Percentiles rank a stretch among this genome's conserved stretches.
These are phyloP conservation scores for Mycena crocata DNA, from an alignment of 768 basidiomycete species.

Conservation along the genomic window DNA sequence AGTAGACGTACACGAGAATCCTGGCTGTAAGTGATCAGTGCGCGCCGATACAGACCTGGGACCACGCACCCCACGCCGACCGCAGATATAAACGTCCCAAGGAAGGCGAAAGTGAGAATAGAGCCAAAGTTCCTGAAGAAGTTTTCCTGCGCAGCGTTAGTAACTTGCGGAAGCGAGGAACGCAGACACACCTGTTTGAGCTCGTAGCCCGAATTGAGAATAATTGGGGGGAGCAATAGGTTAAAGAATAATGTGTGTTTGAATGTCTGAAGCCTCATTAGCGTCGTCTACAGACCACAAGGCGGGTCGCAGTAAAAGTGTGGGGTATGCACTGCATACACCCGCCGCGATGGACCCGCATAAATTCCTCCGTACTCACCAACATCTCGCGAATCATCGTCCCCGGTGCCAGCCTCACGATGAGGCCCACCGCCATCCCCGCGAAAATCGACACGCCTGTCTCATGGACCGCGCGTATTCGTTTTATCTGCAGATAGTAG, in stretches of 20 bases:
- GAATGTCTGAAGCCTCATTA: slow-evolving; percentile 73
- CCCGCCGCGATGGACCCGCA: not conserved
- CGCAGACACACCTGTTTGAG: slow-evolving; percentile 84
- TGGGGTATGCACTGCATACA: not conserved
- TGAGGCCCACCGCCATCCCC: slow-evolving; percentile 94
- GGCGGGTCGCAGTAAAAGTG: not conserved
- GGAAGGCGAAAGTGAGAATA: slow-evolving; percentile 92
- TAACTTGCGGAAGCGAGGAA: not conserved
- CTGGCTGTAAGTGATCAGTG: slow-evolving; percentile 71
- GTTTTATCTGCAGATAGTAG: slow-evolving; percentile 97
- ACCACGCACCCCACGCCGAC: slow-evolving; percentile 92
- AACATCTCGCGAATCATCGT: slow-evolving; percentile 98
- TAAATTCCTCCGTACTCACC: slow-evolving; percentile 65
- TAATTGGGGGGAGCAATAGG: slow-evolving; percentile 96
- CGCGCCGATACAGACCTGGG: not conserved
- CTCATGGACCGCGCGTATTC: slow-evolving; percentile 95
- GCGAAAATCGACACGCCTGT: slow-evolving; percentile 95
- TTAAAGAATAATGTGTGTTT: slow-evolving; percentile 99
- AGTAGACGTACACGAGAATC: slow-evolving; percentile 94
- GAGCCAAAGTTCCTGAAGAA: slow-evolving; percentile 99
- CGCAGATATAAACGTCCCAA: slow-evolving; percentile 96
- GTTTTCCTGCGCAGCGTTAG: slow-evolving; percentile 75
- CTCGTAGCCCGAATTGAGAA: slow-evolving; percentile 97
- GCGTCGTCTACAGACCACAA: slow-evolving; percentile 8
- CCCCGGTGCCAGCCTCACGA: slow-evolving; percentile 91